Evolutionary conservation across 352 stramenopile species (phyloP).

Genomic region (Globisporangium cederbergense): DNA sequence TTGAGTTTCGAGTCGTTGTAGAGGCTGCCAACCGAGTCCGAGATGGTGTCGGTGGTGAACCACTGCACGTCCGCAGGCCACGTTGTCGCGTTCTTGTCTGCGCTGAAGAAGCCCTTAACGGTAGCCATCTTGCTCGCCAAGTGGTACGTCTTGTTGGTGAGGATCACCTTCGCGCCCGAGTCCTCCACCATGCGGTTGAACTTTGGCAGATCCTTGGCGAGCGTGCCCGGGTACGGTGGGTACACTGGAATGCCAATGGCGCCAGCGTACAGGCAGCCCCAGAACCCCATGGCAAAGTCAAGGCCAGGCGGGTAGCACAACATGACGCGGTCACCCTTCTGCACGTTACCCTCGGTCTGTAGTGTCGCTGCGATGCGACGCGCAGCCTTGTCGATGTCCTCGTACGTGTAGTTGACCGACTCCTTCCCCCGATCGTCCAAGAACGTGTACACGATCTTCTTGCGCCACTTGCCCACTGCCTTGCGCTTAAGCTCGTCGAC

Average conservation of each 20-base stretch:
- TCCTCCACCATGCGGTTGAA: constrained; percentile 78
- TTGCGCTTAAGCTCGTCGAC: constrained; percentile 52
- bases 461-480: constrained; percentile 37
- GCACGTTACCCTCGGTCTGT: constrained; percentile 40
- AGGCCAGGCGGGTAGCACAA: constrained; percentile 73
- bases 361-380: constrained; percentile 57
- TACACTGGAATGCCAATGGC: constrained; percentile 73
- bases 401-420: constrained; percentile 61
- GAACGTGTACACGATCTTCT: constrained; percentile 82
- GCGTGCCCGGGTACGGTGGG: constrained; percentile 64
- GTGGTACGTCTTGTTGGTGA: constrained; percentile 79
- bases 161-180: constrained; percentile 54
- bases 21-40: constrained; percentile 41
- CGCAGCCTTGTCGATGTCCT: constrained; percentile 62
- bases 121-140: constrained; percentile 78
- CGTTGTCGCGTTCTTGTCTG: constrained; percentile 35
- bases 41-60: constrained; percentile 66
- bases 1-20: constrained; percentile 48
- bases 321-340: constrained; percentile 71
- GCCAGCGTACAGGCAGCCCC: constrained; percentile 75
- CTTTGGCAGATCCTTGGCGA: constrained; percentile 76
- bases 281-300: constrained; percentile 78
- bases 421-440: constrained; percentile 71
- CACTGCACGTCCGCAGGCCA: constrained; percentile 70
- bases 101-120: constrained; percentile 71